Evolutionary conservation across 495 filamentous ascomycete genomes (phyloP), one percentile per base, ranked within the genome.

Genomic region (Barbatosphaeria neglecta): DNA sequence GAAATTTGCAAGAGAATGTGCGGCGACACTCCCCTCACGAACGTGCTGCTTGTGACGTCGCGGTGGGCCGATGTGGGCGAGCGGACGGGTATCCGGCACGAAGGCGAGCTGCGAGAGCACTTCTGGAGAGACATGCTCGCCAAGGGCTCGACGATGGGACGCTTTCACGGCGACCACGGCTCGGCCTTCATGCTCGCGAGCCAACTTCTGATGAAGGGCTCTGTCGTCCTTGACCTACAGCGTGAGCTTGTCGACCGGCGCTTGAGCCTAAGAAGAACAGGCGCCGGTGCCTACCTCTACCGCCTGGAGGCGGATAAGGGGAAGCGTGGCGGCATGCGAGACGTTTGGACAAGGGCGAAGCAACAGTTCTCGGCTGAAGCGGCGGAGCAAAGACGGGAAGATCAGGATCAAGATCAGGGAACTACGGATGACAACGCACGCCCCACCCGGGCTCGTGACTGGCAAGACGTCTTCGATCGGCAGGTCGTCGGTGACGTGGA

Each of bases 1-100:
- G 27, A 28, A 2, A 66, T 70, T 52, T 74, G 74, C 49, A 52
- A 58, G 23, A 47, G 59, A 20, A 48, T 74, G 0, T 69, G 68
- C 35, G 72, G 70, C 2, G 28, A 53, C 0, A 45, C 66, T 10
- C 51, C 43, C 10, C 41, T 72, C n/a, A 41, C 48, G 3, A 63
- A 60, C 4, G 69, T 74, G 5, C 42, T 66, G 10, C 57, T 74
- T 0, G 54, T 49, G 0, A 73, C 68, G 7, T 67, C 64, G 0
- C 52, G 61, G 43, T 70, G 69, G 68, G 51, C 61, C 16, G 55
- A 59, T 8, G 50, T 57, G 3, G 24, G 43, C 45, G 25, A 43
- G 15, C 31, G 44, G 38, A 27, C 23, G 9, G 20, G 31, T 11
- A 40, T 20, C 1, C 22, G 35, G 4, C 51, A 63, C 25, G 63